These are phyloP conservation scores for Plectosphaerella cucumerina DNA, from an alignment of 2,329 filamentous ascomycete species.

Conservation along the genomic window DNA sequence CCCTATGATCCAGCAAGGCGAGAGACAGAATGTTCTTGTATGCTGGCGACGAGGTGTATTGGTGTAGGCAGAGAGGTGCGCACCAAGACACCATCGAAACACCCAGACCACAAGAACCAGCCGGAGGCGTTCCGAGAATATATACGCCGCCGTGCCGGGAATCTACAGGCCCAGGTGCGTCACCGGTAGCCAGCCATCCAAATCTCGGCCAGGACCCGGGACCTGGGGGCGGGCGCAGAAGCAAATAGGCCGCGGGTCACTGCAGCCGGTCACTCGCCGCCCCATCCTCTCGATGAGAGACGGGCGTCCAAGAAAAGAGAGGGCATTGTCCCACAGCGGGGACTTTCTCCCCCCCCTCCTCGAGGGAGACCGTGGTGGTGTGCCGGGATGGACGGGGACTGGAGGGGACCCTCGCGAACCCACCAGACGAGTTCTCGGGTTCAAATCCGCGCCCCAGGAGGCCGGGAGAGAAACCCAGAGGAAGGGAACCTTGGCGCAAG, in stretches of 20 bases:
- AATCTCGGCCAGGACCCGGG: neutral
- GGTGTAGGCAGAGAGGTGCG: no score
- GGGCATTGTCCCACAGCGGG: constrained; percentile 1
- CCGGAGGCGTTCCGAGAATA: neutral
- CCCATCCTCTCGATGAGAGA: neutral
- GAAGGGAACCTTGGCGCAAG: constrained; percentile 1
- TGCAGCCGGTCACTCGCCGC: neutral
- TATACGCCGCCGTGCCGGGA: neutral
- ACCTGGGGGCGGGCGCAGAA: neutral
- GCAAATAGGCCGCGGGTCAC: neutral
- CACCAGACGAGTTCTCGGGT: constrained; percentile 12
- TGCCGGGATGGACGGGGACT: neutral
- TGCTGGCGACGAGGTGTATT: no score
- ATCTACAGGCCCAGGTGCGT: neutral
- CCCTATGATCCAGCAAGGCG: no score
- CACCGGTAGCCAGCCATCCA: no score
- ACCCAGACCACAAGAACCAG: no score
- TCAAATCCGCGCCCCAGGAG: constrained; percentile 4
- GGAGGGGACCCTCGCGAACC: constrained; percentile 7
- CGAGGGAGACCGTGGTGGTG: neutral
- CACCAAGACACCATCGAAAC: no score
- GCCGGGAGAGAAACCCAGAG: neutral
- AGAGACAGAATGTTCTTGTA: no score
- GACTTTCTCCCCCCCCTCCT: neutral
- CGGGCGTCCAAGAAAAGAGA: neutral